phyloP scores from a whole-genome alignment of 306 rosid genomes.

The Vigna mungo region DNA sequence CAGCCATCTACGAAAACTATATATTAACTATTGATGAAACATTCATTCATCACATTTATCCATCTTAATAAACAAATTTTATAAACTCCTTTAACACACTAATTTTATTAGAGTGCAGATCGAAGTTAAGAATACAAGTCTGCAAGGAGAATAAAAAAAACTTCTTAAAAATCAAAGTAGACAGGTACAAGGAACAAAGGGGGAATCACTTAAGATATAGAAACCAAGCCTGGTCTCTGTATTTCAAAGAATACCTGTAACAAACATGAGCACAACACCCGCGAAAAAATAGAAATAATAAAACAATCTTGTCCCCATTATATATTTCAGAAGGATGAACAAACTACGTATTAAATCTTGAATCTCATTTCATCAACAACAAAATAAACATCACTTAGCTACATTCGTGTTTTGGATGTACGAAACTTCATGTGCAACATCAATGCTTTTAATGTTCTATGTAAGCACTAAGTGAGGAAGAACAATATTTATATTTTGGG shows the following conservation, averaged over 20 bases:
- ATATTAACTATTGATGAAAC: not conserved
- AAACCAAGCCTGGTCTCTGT: slow-evolving; percentile 1
- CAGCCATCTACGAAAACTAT: slow-evolving; percentile 8
- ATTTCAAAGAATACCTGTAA: no score
- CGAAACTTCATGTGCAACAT: slow-evolving; percentile 1
- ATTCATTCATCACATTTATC: slow-evolving; percentile 4
- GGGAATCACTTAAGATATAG: not conserved
- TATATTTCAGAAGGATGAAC: no score
- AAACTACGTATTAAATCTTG: no score
- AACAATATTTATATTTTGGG: not conserved
- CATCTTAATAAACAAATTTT: not conserved
- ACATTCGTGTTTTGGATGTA: not conserved
- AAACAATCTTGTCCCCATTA: no score
- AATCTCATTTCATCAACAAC: not conserved
- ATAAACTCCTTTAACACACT: not conserved
- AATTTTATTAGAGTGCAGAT: not conserved
- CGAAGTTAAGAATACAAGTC: not conserved
- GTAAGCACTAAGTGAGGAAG: not conserved
- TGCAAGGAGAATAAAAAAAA: not conserved
- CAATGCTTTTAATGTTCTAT: slow-evolving; percentile 9
- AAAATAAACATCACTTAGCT: slow-evolving; percentile 5
- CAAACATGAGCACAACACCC: no score
- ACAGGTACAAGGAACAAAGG: slow-evolving; percentile 9
- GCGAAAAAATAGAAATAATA: no score
- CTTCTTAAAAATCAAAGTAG: not conserved